Base-by-base conservation (phyloP, 495 filamentous ascomycete genomes). In the Penicillium psychrofluorescens region DNA sequence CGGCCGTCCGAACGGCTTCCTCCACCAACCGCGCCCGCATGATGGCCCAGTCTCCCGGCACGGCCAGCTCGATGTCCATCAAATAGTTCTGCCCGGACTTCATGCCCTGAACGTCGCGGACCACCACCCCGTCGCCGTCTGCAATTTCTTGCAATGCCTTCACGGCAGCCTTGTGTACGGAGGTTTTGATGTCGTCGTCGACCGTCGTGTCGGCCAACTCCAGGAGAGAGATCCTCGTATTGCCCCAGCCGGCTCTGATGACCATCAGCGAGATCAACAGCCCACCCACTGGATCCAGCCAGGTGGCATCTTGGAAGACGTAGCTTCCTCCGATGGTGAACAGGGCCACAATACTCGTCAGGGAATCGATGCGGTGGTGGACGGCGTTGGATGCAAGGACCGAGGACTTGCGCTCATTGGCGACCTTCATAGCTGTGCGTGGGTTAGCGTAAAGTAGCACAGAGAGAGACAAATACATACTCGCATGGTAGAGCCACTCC, bases 351-450 rank as follows among this genome's bases (percentile, higher is more conserved):
- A 98, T 85, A 38, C 89, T 88, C 0, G 92, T 97, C 15, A 96
- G 76, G 39, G 87, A 95, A 62, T 98, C 92, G 56, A 98, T 83
- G 38, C 92, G 86, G 71, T 98, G 92, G 65, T 98, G 92, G 49
- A 95, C 75, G 4, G 92, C 92, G 61, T 98, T 98, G 38, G 88
- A 95, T 14, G 91, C 89, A n/a, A 98, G 81, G 41, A 98, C 90
- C 11, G 89, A 91, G 3, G 89, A 95, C 59, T 95, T 95, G 55
- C 89, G 83, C 56, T 95, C 86, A 50, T 81, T 80, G n/a, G 92
- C 91, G 43, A 97, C 79, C 75, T 95, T 96, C 83, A 97, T 94
- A 29, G 90, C 90, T 95, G 50, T 53, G 44, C 31, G 43, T 29
- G 7, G n/a, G 43, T 41, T 37, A 48, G 43, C 63, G 35, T 40